These are phyloP conservation scores for Jatropha curcas DNA, from an alignment of 345 rosid genomes.

Conservation along the genomic window DNA sequence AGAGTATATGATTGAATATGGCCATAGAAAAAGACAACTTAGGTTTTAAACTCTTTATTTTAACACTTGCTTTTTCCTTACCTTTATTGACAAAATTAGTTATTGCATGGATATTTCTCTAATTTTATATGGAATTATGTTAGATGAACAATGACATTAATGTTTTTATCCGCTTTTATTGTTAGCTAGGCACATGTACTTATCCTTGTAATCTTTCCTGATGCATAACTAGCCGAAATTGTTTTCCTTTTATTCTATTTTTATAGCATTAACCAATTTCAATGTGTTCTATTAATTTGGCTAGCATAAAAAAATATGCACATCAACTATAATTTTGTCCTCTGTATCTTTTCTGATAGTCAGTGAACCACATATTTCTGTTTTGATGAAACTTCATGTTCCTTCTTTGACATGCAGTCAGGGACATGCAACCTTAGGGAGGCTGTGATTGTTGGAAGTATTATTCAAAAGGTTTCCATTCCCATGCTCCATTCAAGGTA, in stretches of 20 bases:
- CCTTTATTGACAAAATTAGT: not conserved
- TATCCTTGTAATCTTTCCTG: not conserved
- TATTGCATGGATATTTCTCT: not conserved
- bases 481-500: slow-evolving; percentile 96
- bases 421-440: slow-evolving; percentile 92
- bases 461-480: slow-evolving; percentile 76
- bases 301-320: not conserved
- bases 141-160: too few species aligned
- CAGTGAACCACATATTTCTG: not conserved
- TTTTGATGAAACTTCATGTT: not conserved
- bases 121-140: not conserved
- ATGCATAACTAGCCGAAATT: not conserved
- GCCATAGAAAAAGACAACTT: not conserved
- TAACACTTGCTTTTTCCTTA: not conserved
- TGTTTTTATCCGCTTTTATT: too few species aligned
- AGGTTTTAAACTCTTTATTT: not conserved
- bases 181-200: too few species aligned
- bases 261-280: not conserved
- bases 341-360: not conserved
- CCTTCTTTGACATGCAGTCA: slow-evolving; percentile 55
- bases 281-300: not conserved
- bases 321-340: not conserved
- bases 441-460: slow-evolving; percentile 89
- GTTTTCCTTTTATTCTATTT: not conserved
- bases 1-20: not conserved